Evolutionary conservation across 208 protist species (phyloP).

Genomic region (Balamuthia mandrillaris): DNA sequence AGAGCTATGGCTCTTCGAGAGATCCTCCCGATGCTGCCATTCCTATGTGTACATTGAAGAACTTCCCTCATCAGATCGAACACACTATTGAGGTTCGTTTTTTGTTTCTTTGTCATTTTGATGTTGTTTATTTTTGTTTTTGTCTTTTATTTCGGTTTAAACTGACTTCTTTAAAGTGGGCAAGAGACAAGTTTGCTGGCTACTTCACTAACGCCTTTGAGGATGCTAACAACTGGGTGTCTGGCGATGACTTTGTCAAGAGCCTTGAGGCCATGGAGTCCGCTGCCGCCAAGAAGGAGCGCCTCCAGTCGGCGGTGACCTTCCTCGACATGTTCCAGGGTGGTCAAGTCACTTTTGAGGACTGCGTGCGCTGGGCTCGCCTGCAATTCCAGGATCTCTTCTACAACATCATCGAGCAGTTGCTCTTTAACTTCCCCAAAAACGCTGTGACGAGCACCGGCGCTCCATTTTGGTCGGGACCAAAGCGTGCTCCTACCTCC

Average conservation of each 20-base stretch:
- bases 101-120: constrained; percentile 39
- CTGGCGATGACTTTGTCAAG: not conserved
- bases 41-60: constrained; percentile 99
- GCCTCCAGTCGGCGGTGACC: not conserved
- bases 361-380: constrained; percentile 92
- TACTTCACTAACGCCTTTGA: constrained; percentile 69
- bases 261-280: no score
- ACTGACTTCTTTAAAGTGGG: constrained; percentile 74
- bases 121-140: no score
- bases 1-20: constrained; percentile 94
- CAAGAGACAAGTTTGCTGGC: constrained; percentile 74
- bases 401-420: constrained; percentile 89
- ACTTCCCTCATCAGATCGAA: constrained; percentile 99
- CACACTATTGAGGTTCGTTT: constrained; percentile 98
- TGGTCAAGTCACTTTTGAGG: constrained; percentile 68
- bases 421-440: constrained; percentile 95
- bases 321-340: not conserved
- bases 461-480: constrained; percentile 78
- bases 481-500: constrained; percentile 80
- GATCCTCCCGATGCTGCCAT: constrained; percentile 98
- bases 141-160: no score
- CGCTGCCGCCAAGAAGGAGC: not conserved
- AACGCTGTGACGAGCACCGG: constrained; percentile 81
- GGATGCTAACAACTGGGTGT: constrained; percentile 67
- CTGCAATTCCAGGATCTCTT: constrained; percentile 92